Evolutionary conservation across 2,329 filamentous ascomycete genomes (phyloP).

Genomic region (Fusarium pininemorale): DNA sequence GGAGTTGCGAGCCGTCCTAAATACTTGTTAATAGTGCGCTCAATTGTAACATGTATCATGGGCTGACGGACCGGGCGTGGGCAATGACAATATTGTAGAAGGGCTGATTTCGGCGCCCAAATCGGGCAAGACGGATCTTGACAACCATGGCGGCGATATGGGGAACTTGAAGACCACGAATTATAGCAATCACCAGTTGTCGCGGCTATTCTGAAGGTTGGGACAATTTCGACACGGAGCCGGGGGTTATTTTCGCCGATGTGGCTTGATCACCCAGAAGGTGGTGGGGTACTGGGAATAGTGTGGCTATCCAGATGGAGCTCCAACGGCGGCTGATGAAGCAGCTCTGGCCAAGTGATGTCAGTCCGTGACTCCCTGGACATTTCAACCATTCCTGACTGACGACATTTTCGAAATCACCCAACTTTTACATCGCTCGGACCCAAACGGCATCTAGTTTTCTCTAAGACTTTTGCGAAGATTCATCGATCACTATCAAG

Average conservation of each 20-base stretch:
- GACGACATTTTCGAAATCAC: constrained; percentile 22
- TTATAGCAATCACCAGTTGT: neutral
- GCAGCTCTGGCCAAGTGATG: constrained; percentile 23
- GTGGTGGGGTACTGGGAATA: neutral
- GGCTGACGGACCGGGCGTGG: constrained; percentile 78
- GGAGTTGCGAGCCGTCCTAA: constrained; percentile 83
- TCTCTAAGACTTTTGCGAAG: neutral
- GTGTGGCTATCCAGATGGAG: neutral
- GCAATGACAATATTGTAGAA: constrained; percentile 98
- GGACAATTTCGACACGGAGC: constrained; percentile 44
- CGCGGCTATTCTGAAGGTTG: constrained; percentile 28
- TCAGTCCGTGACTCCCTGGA: constrained; percentile 21
- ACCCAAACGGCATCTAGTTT: neutral
- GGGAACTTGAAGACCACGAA: constrained; percentile 27
- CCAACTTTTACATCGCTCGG: constrained; percentile 12
- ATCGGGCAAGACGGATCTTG: constrained; percentile 91
- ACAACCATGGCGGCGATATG: constrained; percentile 75
- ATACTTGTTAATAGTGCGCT: neutral
- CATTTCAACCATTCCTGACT: constrained; percentile 18
- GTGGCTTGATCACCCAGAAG: constrained; percentile 35
- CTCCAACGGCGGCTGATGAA: neutral
- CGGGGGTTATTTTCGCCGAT: constrained; percentile 51
- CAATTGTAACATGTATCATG: neutral
- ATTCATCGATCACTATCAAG: neutral
- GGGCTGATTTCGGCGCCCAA: constrained; percentile 86